Base-by-base conservation (phyloP, 2,329 filamentous ascomycete genomes). In the Leptoxyphium fumago region DNA sequence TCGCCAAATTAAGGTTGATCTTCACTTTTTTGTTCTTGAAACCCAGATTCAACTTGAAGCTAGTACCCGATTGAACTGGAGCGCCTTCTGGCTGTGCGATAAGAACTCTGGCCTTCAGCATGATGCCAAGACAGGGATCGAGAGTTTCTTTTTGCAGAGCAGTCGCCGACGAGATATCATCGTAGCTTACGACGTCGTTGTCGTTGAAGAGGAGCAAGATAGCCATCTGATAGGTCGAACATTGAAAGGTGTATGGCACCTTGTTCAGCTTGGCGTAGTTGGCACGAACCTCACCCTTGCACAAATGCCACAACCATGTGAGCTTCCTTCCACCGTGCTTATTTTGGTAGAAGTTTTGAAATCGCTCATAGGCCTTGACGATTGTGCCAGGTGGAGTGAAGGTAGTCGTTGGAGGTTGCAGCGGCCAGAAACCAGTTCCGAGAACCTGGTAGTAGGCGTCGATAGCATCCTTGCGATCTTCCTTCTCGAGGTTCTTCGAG, bases 11-110 rank as follows among this genome's bases (percentile, higher is more conserved):
- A 43, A 98, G 72, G 60, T 98, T 98, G 56, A 96, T 81, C 59
- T 94, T 87, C 55, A 95, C 80, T 73, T 96, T 98, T 75, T 98
- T 98, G 70, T 80, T 87, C 75, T 94, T 95, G 73, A 96, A 96
- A 60, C 88, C 84, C 53, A 87, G 82, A 67, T 98, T 98, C 48
- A 98, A 73, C 40, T 74, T 73, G 66, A 93, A 95, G 0, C 73
- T 78, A 47, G 85, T 88, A 39, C 84, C 85, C 1, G 83, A 73
- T 10, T 79, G 82, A 2, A 82, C 75, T 65, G 93, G 91, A 44
- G 79, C 80, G 32, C 78, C 75, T 29, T 83, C 79, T 0, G 83
- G 79, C 29, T 72, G 74, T 54, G 85, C 75, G 40, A 76, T 71
- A 40, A 98, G 71, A 39, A 98, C 84, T 69, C 89, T 95, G 49